Base-by-base conservation (phyloP, 352 stramenopile species). In the Globisporangium acanthophoron region DNA sequence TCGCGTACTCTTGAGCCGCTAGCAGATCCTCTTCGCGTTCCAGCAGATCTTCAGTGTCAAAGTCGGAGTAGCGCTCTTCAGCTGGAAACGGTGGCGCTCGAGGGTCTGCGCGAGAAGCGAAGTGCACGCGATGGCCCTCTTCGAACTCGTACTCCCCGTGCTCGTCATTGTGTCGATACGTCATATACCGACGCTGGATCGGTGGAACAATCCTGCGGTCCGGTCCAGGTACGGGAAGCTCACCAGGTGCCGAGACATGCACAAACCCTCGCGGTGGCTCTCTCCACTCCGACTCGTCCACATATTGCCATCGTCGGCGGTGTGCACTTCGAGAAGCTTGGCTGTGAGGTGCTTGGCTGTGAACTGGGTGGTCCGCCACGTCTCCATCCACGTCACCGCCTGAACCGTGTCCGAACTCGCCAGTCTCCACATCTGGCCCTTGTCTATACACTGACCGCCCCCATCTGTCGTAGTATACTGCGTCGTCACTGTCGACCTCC, bases 381-480 rank as follows among this genome's bases (percentile, higher is more conserved):
- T 47, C 49, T 33, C 16, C 35, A 35, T 20, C 43, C 13, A 31
- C 57, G n/a, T 63, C 50, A 2, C 24, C 37, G 44, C n/a, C 20
- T 12, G 48, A 13, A 21, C 15, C 41, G n/a, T n/a, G 9, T 1
- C 50, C 49, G 13, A 58, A 62, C 20, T 52, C 51, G 16, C 50
- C 44, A 12, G 5, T 29, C 15, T 58, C 27, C 15, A 41, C 21
- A 11, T 41, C 37, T 0, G 41, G 31, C 29, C 55, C 52, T 53
- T 60, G 52, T 39, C 52, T 48, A 31, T 43, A 61, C 41, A 65
- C 46, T 6, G 59, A 53, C 8, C 59, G 52, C 3, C 59, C 59
- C 52, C 52, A 65, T 47, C 54, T 47, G 31, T 65, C 59, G 21
- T 56, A 56, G 29, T 60, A 61, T 15, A 35, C 53, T 20, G 59